phyloP scores from a whole-genome alignment of 495 filamentous ascomycete genomes.

The Talaromyces ruber region DNA sequence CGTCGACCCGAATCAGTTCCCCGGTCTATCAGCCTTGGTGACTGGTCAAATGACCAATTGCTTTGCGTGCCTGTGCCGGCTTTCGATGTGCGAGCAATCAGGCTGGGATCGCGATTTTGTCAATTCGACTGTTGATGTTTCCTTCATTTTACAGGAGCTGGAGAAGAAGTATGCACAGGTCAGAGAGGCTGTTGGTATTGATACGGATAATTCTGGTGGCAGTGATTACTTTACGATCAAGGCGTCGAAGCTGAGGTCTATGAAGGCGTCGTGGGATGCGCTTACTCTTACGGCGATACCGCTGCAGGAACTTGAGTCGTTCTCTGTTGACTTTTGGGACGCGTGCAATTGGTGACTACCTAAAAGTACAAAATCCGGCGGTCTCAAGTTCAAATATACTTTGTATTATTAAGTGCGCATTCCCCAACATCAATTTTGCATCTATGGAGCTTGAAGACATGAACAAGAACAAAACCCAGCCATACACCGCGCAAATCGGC shows the following conservation, averaged over 20 bases:
- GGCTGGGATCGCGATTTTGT: constrained; percentile 26
- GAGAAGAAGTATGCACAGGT: neutral
- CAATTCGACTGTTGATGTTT: neutral
- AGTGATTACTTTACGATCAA: constrained; percentile 1
- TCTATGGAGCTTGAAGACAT: neutral
- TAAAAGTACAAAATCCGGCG: constrained; percentile 14
- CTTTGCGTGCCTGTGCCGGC: constrained; percentile 30
- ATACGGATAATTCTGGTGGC: neutral
- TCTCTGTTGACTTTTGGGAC: neutral
- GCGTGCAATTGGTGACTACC: neutral
- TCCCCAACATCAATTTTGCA: constrained; percentile 1
- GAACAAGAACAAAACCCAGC: constrained; percentile 8
- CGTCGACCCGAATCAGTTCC: constrained; percentile 20
- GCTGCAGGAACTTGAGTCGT: neutral
- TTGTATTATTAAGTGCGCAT: constrained; percentile 9
- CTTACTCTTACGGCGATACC: neutral
- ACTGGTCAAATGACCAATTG: constrained; percentile 34
- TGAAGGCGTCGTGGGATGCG: neutral
- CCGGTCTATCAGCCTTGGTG: constrained; percentile 24
- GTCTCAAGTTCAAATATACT: constrained; percentile 4
- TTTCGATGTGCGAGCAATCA: constrained; percentile 29
- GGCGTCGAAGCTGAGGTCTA: neutral
- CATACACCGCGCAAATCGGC: neutral
- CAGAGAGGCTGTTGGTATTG: neutral
- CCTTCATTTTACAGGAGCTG: neutral